Conservation (phyloP, 257 asterid species). For the Plectranthus barbatus region DNA sequence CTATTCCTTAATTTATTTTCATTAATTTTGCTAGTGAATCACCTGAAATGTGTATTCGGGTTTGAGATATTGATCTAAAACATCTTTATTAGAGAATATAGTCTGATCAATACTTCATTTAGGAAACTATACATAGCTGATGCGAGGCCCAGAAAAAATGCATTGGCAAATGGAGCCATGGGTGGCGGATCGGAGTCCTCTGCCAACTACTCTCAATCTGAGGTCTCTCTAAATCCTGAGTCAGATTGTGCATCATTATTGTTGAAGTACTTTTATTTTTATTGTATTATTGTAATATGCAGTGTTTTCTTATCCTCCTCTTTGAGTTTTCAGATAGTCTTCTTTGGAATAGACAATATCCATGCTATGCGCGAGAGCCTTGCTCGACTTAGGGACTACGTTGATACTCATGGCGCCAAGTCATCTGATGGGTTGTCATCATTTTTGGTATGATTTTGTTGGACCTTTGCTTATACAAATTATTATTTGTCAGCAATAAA, state of each 20-base stretch:
- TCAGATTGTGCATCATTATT: constrained; percentile 8
- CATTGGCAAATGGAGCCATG: constrained; percentile 99
- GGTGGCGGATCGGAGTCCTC: constrained; percentile 99
- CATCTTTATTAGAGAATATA: constrained; percentile 5
- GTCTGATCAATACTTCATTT: constrained; percentile 4
- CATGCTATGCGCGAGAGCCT: constrained; percentile 98
- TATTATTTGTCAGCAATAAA: too few species aligned
- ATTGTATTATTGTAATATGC: background rate
- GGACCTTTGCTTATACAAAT: constrained; percentile 2
- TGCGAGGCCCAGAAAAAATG: constrained; percentile 99
- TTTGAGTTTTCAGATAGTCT: constrained; percentile 59
- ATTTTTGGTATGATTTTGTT: constrained; percentile 57
- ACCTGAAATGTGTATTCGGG: background rate
- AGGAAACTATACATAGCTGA: constrained; percentile 97
- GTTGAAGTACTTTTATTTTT: background rate
- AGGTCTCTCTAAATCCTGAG: constrained; percentile 47
- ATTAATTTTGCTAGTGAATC: background rate
- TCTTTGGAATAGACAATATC: constrained; percentile 95
- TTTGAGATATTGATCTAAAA: background rate
- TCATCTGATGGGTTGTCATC: constrained; percentile 98
- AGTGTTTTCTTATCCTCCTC: constrained; percentile 3
- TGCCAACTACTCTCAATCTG: constrained; percentile 86
- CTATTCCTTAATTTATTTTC: background rate
- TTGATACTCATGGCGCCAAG: constrained; percentile 88
- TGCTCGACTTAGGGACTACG: constrained; percentile 80